Base-by-base conservation (phyloP, 202 grass and related monocot genomes). In the Zoysia matrella region DNA sequence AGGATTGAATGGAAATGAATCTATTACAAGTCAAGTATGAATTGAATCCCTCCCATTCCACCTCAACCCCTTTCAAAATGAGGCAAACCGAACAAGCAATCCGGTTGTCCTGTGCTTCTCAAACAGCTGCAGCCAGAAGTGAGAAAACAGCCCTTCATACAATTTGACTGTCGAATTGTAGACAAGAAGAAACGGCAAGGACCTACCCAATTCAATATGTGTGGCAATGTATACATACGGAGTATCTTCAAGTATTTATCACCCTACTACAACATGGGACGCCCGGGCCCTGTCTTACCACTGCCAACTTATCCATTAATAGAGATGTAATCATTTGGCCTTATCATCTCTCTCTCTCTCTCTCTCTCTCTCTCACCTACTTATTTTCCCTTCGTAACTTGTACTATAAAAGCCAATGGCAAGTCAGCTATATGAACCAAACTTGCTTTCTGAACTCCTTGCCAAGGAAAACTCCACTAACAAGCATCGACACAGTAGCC, bases 321-420 rank as follows among this genome's bases (percentile, higher is more conserved):
- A 43, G 64, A 87, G 75, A 86, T 76, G 64, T 47, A 52, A 87
- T 36, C 70, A 87, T 90, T 87, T 87, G 80, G 75, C 66, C 84
- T 83, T 83, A 86, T 80, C 80, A 86, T 83, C 30, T 36, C 30
- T 36, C 30, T 36, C 30, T 36, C 30, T 36, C 30, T 36, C 30
- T 36, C 30, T 36, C 30, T 36, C 22, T 30, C 22, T 30, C 12
- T 10, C 30, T 36, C 30, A 44, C 55, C 54, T n/a, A 22, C 18
- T 36, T 36, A 36, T 52, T 13, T 72, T 40, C 82, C 48, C 5
- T 63, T 16, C 52, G 69, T 74, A 67, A 61, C 91, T 81, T 82
- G 74, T 36, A 36, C 30, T 86, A 86, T 94, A 94, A 84, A 86
- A 88, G 80, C 88, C 85, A 57, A 72, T 67, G 71, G 57, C 54